These are phyloP conservation scores for Eragrostis tef DNA, from an alignment of 202 grass and related monocot species.

Conservation along the genomic window DNA sequence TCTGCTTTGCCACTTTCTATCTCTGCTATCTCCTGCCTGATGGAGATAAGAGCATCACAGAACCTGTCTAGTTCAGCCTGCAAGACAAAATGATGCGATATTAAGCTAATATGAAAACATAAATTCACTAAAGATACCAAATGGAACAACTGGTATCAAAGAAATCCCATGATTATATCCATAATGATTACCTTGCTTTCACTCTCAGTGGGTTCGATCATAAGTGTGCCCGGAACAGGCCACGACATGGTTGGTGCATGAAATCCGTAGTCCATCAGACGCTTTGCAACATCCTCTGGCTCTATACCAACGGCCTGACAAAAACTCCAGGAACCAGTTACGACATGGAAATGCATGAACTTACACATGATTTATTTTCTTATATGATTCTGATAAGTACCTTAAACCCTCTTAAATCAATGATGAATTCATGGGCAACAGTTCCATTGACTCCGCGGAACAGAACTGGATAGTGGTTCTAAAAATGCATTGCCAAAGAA, in stretches of 20 bases:
- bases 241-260: conserved; percentile 98
- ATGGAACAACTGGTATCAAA: background rate
- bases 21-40: conserved; percentile 88
- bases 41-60: conserved; percentile 97
- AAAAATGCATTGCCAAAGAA: conserved; percentile 22
- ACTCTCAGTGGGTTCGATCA: conserved; percentile 99
- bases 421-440: conserved; percentile 92
- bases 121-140: conserved; percentile 8
- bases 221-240: conserved; percentile 98
- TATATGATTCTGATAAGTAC: conserved; percentile 44
- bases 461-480: conserved; percentile 97
- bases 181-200: conserved; percentile 82
- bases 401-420: conserved; percentile 98
- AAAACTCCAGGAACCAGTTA: conserved; percentile 35
- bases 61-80: conserved; percentile 98
- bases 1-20: conserved; percentile 92
- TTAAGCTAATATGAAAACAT: background rate
- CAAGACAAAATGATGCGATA: conserved; percentile 43
- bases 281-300: conserved; percentile 95
- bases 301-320: conserved; percentile 85
- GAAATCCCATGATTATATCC: conserved; percentile 25
- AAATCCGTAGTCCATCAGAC: conserved; percentile 97
- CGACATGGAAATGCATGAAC: conserved; percentile 19
- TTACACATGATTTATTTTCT: background rate
- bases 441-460: conserved; percentile 99